These are phyloP conservation scores for Neoscytalidium dimidiatum DNA, from an alignment of 2,329 filamentous ascomycete genomes.

Conservation along the genomic window DNA sequence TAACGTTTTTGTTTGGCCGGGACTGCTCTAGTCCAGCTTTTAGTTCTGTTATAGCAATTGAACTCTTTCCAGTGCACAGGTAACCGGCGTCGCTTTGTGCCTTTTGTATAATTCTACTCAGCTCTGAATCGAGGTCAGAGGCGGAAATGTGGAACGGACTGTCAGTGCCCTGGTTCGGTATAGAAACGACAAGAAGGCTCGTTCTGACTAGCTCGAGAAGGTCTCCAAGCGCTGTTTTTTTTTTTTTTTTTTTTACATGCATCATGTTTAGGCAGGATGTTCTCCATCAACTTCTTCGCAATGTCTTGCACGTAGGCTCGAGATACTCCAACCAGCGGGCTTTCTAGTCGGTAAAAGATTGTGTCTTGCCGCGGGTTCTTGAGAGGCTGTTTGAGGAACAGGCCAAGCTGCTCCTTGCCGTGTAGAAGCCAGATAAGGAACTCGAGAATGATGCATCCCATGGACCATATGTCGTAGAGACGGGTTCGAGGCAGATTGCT, in stretches of 20 bases:
- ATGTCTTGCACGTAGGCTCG: neutral
- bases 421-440: constrained; percentile 29
- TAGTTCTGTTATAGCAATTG: neutral
- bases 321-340: neutral
- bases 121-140: neutral
- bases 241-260: neutral
- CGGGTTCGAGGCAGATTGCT: constrained; percentile 28
- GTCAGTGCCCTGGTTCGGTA: neutral
- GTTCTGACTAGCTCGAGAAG: neutral
- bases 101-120: neutral
- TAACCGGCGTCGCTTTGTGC: neutral
- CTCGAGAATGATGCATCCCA: constrained; percentile 31
- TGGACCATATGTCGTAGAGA: constrained; percentile 28
- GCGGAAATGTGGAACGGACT: neutral
- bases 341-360: neutral
- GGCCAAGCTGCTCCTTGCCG: constrained; percentile 20
- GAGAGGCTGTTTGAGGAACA: constrained; percentile 8
- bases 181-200: neutral
- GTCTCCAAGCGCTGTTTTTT: neutral
- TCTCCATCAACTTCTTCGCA: neutral
- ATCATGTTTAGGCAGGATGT: neutral
- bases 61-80: neutral
- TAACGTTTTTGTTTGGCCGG: neutral
- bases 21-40: neutral
- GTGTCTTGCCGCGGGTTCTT: neutral